Evolutionary conservation across 805 yeast species (phyloP), one percentile per base, ranked within the genome.

Genomic region (Debaryomyces prosopidis): DNA sequence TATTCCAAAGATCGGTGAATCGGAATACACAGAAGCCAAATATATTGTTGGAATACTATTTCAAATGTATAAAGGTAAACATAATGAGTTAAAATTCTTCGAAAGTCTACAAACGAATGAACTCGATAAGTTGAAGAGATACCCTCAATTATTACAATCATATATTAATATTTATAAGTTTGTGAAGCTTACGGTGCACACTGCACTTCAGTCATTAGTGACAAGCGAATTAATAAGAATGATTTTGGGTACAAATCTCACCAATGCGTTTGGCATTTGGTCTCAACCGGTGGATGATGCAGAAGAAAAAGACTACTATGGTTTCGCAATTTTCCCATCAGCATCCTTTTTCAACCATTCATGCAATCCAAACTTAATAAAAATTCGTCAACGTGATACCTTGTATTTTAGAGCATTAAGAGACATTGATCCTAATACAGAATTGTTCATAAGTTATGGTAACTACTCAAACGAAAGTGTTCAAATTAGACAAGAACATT

Each of bases 241-340:
- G 12, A 72, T 80, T 2, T 64, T 80, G 40, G 89, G 88, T 2
- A 65, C 75, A 33, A 85, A 83, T 51, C 76, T 81, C 40, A 84
- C 85, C 12, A 84, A 84, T 55, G 84, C 88, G 0, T 84, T 84
- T 60, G 89, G 89, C 1, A 80, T 82, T 17, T 82, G 88, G 86
- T 80, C 83, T 40, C 60, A 58, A 8, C 46, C 51, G 9, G 46
- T 65, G 2, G 62, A 52, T 5, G 63, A 58, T 3, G 67, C 67
- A 1, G 85, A 79, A 47, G 75, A 73, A 32, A 59, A 60, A 27
- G 85, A 80, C 46, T 81, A 76, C 51, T 68, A 82, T 41, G 89
- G 89, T 0, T 80, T 80, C 50, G 74, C 79, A 32, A 71, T 84
- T 2, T 79, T 71, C 46, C 86, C 88, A 0, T 73, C 76, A 23